These are phyloP conservation scores for Trichoderma cornu-damae DNA, from an alignment of 2,329 filamentous ascomycete genomes.

Conservation along the genomic window DNA sequence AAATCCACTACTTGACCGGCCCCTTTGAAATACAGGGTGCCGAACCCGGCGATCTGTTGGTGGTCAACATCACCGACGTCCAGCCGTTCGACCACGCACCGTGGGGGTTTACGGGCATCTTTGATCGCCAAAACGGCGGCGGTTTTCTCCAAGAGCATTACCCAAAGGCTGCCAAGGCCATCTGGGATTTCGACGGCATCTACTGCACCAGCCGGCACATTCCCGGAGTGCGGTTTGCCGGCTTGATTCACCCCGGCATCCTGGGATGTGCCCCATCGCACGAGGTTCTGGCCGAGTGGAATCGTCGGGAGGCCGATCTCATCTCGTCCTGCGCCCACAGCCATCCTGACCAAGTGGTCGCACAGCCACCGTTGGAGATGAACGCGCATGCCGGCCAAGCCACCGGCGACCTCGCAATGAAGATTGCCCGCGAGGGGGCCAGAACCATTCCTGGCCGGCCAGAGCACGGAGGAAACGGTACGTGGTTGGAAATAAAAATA, in stretches of 20 bases:
- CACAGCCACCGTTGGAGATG: slow-evolving; percentile 66
- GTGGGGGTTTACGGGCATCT: slow-evolving; percentile 87
- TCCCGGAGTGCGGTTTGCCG: slow-evolving; percentile 79
- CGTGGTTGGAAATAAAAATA: not conserved
- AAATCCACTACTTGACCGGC: slow-evolving; percentile 81
- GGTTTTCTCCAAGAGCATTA: slow-evolving; percentile 87
- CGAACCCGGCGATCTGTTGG: slow-evolving; percentile 75
- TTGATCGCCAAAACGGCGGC: slow-evolving; percentile 75
- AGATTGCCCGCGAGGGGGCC: slow-evolving; percentile 72
- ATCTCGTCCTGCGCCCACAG: slow-evolving; percentile 53
- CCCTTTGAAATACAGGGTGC: slow-evolving; percentile 84
- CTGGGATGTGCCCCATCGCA: slow-evolving; percentile 80
- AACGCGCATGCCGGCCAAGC: slow-evolving; percentile 70
- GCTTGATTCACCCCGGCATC: slow-evolving; percentile 87
- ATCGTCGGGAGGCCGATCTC: slow-evolving; percentile 73
- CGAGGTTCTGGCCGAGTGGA: slow-evolving; percentile 76
- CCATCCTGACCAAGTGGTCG: slow-evolving; percentile 64
- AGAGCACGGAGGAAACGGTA: slow-evolving; percentile 73
- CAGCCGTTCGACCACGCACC: slow-evolving; percentile 80
- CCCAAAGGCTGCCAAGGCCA: slow-evolving; percentile 65
- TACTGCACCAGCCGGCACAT: slow-evolving; percentile 82
- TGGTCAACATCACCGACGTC: slow-evolving; percentile 90
- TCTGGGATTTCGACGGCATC: slow-evolving; percentile 55
- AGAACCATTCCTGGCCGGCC: slow-evolving; percentile 79
- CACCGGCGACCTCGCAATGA: slow-evolving; percentile 52